Conservation (phyloP, 2,329 filamentous ascomycete genomes). For the Xylaria sp. region DNA sequence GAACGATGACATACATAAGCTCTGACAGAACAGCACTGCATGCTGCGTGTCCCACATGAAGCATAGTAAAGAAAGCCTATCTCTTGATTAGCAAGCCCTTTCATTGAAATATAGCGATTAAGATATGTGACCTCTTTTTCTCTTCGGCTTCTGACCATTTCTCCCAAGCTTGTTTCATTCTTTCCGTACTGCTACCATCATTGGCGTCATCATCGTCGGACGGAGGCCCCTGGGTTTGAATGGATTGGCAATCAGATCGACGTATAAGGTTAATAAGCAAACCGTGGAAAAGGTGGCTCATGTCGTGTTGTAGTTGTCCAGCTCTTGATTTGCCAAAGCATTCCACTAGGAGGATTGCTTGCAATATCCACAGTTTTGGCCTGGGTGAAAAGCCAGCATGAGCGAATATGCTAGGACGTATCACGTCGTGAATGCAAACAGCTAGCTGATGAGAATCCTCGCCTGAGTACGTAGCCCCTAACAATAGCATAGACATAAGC, state of each 20-base stretch:
- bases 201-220: background rate
- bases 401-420: conserved; percentile 69
- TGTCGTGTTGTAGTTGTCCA: conserved; percentile 71
- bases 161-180: conserved; percentile 61
- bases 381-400: conserved; percentile 66
- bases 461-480: conserved; percentile 71
- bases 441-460: conserved; percentile 69
- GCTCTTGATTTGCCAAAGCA: conserved; percentile 73
- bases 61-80: conserved; percentile 62
- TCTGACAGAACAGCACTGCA: conserved; percentile 73
- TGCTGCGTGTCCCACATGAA: conserved; percentile 76
- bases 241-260: conserved; percentile 52
- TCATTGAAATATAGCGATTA: background rate
- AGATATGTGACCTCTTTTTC: conserved; percentile 60
- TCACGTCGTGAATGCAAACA: conserved; percentile 70
- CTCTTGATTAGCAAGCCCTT: conserved; percentile 44
- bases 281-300: conserved; percentile 65
- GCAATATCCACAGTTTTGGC: conserved; percentile 70
- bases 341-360: conserved; percentile 70
- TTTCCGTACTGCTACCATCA: conserved; percentile 49
- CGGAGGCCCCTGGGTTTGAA: conserved; percentile 44
- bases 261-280: conserved; percentile 54
- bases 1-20: conserved; percentile 73
- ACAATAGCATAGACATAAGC: conserved; percentile 64
- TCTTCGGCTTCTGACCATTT: conserved; percentile 67